These are phyloP conservation scores for Solanum neorickii DNA, from an alignment of 257 asterid genomes.

Conservation along the genomic window DNA sequence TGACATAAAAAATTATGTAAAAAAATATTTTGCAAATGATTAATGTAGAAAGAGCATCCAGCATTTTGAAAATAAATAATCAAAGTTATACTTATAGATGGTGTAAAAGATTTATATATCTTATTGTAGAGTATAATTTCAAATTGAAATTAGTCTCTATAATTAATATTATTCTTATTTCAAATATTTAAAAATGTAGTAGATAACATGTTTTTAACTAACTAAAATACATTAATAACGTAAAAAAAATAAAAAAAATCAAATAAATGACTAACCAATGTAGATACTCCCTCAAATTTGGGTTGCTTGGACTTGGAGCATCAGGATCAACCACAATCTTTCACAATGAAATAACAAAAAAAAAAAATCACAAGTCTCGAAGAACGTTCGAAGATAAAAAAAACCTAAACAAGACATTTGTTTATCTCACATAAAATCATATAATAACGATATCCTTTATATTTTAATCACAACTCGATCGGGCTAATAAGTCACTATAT, in stretches of 20 bases:
- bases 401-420: not conserved
- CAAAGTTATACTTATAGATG: not conserved
- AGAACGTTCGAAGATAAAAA: not conserved
- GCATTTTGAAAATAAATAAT: not conserved
- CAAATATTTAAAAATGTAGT: not conserved
- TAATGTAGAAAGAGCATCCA: not conserved
- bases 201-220: not conserved
- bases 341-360: not conserved
- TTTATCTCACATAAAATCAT: not conserved
- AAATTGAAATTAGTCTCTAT: not conserved
- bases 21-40: not conserved
- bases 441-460: not conserved
- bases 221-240: not conserved
- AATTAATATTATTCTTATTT: not conserved
- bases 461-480: not conserved
- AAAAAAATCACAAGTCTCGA: not conserved
- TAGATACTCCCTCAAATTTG: not conserved
- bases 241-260: not conserved
- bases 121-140: not conserved
- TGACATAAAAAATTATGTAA: not conserved
- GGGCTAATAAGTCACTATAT: not conserved
- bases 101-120: not conserved
- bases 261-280: not conserved
- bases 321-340: constrained; percentile 26
- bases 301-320: not conserved